Base-by-base conservation (phyloP, 352 stramenopile genomes). In the Globisporangium okanoganense region DNA sequence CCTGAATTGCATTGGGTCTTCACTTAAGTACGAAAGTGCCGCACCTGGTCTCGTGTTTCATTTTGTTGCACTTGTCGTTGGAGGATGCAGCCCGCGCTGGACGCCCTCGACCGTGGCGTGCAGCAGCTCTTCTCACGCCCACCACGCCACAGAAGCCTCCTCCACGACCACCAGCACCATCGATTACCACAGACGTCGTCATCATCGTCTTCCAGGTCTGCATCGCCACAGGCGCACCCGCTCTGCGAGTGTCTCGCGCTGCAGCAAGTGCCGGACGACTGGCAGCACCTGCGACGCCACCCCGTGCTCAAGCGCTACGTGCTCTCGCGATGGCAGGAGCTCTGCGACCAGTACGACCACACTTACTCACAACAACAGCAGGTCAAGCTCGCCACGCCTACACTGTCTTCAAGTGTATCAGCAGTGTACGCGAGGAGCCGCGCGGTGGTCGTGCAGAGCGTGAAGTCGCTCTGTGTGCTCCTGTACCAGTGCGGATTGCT, bases 281-380 rank as follows among this genome's bases (percentile, higher is more conserved):
- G 74, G 74, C 68, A 63, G 0, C 44, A 70, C 44, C 45, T 84
- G 56, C 59, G 18, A 10, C 76, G 66, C 3, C 75, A 70, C 56
- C 72, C 76, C 1, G 76, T 86, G 55, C 74, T 86, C 41, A 81
- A 77, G 61, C 74, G 73, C 22, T 63, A 80, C 20, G 61, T 86
- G 38, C 69, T 86, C 50, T 40, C 33, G 9, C 58, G 71, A 29
- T 86, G 75, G 54, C 41, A 52, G 9, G 1, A 22, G 10, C 18
- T 65, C 67, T 56, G 61, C 56, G 58, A 61, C 29, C 36, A 75
- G 64, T 49, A 51, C 41, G 43, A 74, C 29, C 31, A 16, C 38
- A 18, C 27, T 5, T 25, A 52, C 14, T 1, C 13, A 24, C 56
- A 49, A 38, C 43, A 33, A 18, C 25, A 41, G 18, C 50, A 58